Evolutionary conservation across 306 rosid genomes (phyloP).

Genomic region (Mucuna pruriens): DNA sequence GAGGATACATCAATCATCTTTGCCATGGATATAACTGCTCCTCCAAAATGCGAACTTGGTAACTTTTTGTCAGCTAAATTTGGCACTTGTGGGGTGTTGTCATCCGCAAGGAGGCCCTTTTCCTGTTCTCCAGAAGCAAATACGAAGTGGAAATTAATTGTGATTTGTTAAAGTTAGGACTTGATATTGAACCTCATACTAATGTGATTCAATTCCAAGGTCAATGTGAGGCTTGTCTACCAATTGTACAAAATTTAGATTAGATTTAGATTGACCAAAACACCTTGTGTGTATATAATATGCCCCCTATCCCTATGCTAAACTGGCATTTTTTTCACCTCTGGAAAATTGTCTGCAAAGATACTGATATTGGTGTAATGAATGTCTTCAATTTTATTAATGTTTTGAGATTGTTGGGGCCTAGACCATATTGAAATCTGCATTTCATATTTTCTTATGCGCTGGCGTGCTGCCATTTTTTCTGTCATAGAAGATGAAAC

Average conservation of each 20-base stretch:
- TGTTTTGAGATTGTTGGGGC: not conserved
- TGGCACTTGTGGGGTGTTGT: constrained; percentile 26
- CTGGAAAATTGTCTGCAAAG: not conserved
- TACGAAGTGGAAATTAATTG: constrained; percentile 20
- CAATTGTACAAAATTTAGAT: constrained; percentile 36
- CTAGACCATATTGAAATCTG: not conserved
- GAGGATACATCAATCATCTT: constrained; percentile 25
- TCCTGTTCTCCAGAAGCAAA: not conserved
- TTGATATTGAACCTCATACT: constrained; percentile 26
- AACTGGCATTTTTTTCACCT: not conserved
- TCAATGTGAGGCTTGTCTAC: constrained; percentile 15
- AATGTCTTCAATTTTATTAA: not conserved
- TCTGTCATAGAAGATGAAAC: not conserved
- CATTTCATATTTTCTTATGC: not conserved
- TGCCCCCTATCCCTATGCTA: not conserved
- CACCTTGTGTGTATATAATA: constrained; percentile 22
- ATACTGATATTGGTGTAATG: constrained; percentile 1
- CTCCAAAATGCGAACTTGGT: not conserved
- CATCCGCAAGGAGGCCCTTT: constrained; percentile 34
- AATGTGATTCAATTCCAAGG: constrained; percentile 11
- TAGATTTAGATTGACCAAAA: constrained; percentile 17
- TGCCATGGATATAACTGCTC: constrained; percentile 22
- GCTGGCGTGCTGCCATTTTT: not conserved
- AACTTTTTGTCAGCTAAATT: constrained; percentile 16
- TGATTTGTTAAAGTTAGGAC: constrained; percentile 23